Base-by-base conservation (phyloP, 2,329 filamentous ascomycete species). In the Lachnellula arida region DNA sequence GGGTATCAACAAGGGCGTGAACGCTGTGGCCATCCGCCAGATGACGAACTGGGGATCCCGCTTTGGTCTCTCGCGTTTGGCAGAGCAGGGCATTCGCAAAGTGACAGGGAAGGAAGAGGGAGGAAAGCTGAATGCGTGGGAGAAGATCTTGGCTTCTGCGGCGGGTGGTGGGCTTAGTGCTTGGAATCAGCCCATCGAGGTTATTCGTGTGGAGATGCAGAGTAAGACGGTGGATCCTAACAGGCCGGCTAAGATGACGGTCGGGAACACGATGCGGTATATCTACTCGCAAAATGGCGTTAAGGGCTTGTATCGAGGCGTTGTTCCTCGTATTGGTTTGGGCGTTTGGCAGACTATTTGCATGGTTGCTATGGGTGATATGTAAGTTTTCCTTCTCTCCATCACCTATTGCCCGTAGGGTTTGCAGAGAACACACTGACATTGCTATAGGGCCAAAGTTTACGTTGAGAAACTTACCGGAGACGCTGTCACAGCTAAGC, bases 151-250 rank as follows among this genome's bases (percentile, higher is more conserved):
- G 55, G 92, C 94, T 48, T 90, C 87, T 61, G 84, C 85, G 63
- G 73, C 99, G 9, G 94, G 94, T 78, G 94, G 94, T 83, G 94
- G 94, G 72, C 81, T 99, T 68, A 91, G 86, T 61, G 94, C 94
- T 63, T 99, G 94, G 94, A 99, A 99, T 78, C 94, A 99, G 82
- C 94, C 94, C 61, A 99, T 99, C 73, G 94, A 99, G 84, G 94
- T 99, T 72, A 97, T 99, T 73, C 91, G 94, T 63, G 93, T 99
- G 60, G 94, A 99, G 84, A 97, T 99, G 91, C 94, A 99, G 85
- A 96, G 90, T 79, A 97, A 97, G 86, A 97, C 88, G 68, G 90
- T 89, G 68, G 94, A 99, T 73, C 92, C 94, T 59, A 97, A 97
- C 81, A 88, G 94, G 51, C 94, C 94, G 67, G 96, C 96, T 86